A percentile compares a stretch with the other conserved stretches of the same genome.
Conservation (phyloP, 768 basidiomycete genomes). For the Amanita pseudoporphyria region DNA sequence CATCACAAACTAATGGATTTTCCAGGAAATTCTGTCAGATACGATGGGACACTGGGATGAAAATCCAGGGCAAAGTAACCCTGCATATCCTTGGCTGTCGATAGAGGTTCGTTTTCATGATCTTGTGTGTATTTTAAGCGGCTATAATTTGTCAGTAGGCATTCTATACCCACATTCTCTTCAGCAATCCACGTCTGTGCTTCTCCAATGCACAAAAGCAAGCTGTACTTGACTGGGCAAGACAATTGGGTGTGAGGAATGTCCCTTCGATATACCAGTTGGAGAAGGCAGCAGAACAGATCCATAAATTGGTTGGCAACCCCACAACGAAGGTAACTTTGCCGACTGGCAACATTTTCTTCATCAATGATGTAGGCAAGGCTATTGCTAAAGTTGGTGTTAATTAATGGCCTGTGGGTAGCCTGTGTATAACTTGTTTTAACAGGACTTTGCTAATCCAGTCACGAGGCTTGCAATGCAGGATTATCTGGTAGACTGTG, state of each 20-base stretch:
- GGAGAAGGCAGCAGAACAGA: background rate
- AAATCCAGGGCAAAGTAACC: background rate
- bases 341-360: conserved; percentile 6
- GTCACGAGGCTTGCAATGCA: conserved; percentile 1
- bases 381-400: conserved; percentile 4
- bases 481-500: background rate
- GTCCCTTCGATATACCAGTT: conserved; percentile 4
- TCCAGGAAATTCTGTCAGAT: background rate
- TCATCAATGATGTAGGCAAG: conserved; percentile 1
- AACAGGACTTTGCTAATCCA: conserved; percentile 7
- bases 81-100: conserved; percentile 7
- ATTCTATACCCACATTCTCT: conserved; percentile 5
- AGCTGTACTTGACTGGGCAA: conserved; percentile 6
- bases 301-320: conserved; percentile 2
- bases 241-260: background rate
- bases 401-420: too few relatives aligned
- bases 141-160: background rate
- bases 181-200: conserved; percentile 2
- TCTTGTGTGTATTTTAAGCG: background rate
- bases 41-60: background rate
- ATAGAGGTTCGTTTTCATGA: background rate
- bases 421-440: background rate
- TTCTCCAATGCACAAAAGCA: conserved; percentile 7
- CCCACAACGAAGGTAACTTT: background rate
- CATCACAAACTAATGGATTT: background rate